Conservation (phyloP, 1,284 basidiomycete species). For the Phellinidium pouzarii region DNA sequence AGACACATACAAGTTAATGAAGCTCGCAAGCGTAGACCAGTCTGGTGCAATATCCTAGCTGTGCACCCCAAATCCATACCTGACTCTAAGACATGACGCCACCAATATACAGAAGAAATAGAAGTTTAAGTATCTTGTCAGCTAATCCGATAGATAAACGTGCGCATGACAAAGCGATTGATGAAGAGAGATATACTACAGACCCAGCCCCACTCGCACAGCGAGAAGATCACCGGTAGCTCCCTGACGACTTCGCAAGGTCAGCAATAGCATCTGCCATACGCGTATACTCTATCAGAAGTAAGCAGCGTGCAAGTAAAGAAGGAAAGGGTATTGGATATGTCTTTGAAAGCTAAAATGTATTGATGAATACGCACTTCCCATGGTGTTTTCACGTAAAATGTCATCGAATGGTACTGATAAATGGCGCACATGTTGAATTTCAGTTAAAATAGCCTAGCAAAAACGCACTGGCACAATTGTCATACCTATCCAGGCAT, state of each 20-base stretch:
- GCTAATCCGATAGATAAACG: no score
- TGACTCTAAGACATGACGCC: conserved; percentile 38
- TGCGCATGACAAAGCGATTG: background rate
- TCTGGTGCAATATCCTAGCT: conserved; percentile 42
- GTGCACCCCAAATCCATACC: conserved; percentile 58
- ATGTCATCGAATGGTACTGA: conserved; percentile 43
- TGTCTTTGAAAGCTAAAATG: background rate
- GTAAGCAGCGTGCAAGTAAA: background rate
- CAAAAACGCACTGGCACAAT: conserved; percentile 38
- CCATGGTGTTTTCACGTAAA: conserved; percentile 39
- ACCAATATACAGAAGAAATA: no score
- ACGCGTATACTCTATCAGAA: conserved; percentile 35
- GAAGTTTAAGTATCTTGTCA: no score
- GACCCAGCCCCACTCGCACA: conserved; percentile 51
- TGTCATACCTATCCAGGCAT: conserved; percentile 39
- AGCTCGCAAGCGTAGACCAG: conserved; percentile 33
- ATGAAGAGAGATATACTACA: conserved; percentile 19
- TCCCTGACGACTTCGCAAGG: conserved; percentile 33
- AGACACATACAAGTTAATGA: conserved; percentile 36
- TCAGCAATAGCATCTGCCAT: conserved; percentile 42
- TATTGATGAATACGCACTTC: conserved; percentile 33
- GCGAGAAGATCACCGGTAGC: conserved; percentile 41
- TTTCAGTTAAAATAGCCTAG: background rate
- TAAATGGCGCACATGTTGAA: background rate
- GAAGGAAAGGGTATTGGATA: background rate